These are phyloP conservation scores for Chenopodium berlandieri DNA, from an alignment of 148 eudicot genomes.

Conservation along the genomic window DNA sequence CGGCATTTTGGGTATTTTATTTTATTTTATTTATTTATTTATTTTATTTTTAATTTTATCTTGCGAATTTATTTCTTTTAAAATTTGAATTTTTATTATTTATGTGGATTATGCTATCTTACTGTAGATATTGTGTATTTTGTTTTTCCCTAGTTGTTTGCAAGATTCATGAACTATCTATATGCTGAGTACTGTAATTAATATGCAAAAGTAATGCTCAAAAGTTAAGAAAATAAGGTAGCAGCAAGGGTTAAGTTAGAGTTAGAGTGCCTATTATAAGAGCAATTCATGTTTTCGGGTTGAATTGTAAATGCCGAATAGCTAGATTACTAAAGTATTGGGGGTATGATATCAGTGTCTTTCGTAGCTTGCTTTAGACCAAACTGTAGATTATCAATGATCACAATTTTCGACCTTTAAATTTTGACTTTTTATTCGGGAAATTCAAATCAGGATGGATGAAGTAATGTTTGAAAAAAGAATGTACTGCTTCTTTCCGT, in stretches of 20 bases:
- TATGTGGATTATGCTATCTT: neutral
- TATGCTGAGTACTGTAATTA: neutral
- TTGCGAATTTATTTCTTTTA: neutral
- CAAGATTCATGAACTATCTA: neutral
- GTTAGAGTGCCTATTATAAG: too few species aligned
- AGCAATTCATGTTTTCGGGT: neutral
- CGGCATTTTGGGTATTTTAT: slow-evolving; percentile 84
- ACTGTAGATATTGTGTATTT: neutral
- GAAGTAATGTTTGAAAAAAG: neutral
- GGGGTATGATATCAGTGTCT: too few species aligned
- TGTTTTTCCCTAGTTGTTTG: neutral
- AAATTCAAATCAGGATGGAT: neutral
- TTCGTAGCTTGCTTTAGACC: too few species aligned
- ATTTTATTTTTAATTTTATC: neutral
- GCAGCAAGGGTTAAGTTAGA: too few species aligned
- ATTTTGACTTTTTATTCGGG: neutral
- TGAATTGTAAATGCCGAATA: neutral
- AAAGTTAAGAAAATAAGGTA: too few species aligned
- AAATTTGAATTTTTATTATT: too few species aligned
- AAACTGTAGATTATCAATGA: too few species aligned
- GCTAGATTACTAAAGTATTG: neutral
- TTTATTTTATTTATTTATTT: too few species aligned
- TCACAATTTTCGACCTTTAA: neutral
- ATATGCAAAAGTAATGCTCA: too few species aligned
- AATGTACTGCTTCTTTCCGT: neutral